These are phyloP conservation scores for Anthostomella pinea DNA, from an alignment of 2,329 filamentous ascomycete species.

Conservation along the genomic window DNA sequence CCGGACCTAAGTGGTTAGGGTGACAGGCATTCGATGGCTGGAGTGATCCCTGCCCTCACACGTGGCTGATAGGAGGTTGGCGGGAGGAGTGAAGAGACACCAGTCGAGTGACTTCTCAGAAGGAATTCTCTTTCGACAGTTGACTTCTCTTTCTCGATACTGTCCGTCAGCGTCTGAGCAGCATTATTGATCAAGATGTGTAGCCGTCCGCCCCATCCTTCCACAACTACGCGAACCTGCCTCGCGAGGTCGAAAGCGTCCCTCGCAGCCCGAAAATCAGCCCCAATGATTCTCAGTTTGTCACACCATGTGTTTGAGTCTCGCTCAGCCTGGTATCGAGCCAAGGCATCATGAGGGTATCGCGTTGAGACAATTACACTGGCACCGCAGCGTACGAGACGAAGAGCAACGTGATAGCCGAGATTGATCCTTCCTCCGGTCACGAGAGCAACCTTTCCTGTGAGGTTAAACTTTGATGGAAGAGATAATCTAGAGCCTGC, in stretches of 20 bases:
- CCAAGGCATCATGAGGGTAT: constrained; percentile 9
- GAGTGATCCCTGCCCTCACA: constrained; percentile 2
- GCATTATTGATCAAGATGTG: constrained; percentile 13
- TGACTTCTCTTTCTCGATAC: constrained; percentile 5
- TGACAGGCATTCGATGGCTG: constrained; percentile 4
- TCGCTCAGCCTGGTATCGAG: constrained; percentile 5
- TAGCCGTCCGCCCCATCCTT: constrained; percentile 6
- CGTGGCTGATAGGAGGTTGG: constrained; percentile 1
- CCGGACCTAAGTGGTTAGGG: constrained; percentile 1
- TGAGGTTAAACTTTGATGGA: constrained; percentile 1
- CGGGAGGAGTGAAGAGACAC: background rate
- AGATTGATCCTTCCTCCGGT: constrained; percentile 8
- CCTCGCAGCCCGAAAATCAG: constrained; percentile 7
- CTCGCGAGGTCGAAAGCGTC: constrained; percentile 9
- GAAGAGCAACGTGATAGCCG: constrained; percentile 5
- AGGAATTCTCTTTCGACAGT: constrained; percentile 3
- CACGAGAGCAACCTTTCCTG: constrained; percentile 3
- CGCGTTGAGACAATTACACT: constrained; percentile 10
- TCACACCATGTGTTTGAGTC: constrained; percentile 6
- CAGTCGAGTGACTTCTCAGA: constrained; percentile 1
- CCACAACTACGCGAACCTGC: constrained; percentile 3
- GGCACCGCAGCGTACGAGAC: constrained; percentile 9
- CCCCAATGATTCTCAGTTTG: constrained; percentile 5
- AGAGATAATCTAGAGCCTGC: constrained; percentile 3
- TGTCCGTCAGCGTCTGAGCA: constrained; percentile 10